Evolutionary conservation across 148 eudicot genomes (phyloP), one percentile per base, ranked within the genome.

Genomic region (Rhododendron henanense): DNA sequence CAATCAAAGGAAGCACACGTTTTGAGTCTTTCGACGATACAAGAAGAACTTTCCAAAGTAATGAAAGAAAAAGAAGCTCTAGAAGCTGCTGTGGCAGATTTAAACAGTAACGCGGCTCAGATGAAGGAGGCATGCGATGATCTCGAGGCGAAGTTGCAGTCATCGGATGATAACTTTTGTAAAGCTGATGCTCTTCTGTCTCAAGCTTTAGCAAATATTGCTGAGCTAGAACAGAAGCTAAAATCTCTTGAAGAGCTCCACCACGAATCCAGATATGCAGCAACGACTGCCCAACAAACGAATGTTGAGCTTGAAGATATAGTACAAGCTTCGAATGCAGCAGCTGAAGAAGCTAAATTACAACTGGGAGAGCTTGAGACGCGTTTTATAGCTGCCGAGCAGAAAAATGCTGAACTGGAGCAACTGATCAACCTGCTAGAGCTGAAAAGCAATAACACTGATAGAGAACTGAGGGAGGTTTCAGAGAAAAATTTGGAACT

Each of bases 171-270:
- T 73, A 91, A 93, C 31, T 91, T 91, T 83, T 75, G 81, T 78
- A 93, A 89, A 87, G 90, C 92, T 0, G 92, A 91, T 84, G 67
- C 91, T 87, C 92, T 92, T 51, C 67, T 91, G 57, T 89, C 92
- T 82, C 90, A 90, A 90, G 88, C 89, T 81, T 53, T 88, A 84
- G 88, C 85, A 74, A 90, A 90, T 80, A 88, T 81, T 84, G 87
- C 87, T 44, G 95, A 93, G 48, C 94, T 93, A 31, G 94, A 93
- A 86, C 81, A 92, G 89, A 92, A 90, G 85, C 63, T 90, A 84
- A 91, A 90, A 85, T 79, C 90, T 19, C 82, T 92, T 6, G 92
- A 93, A 86, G 93, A 89, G 59, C 93, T 91, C 77, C 92, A 91
- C 85, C 87, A 73, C 21, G 92, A 93, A 85, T 90, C 94, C 10